phyloP scores from a whole-genome alignment of 2,329 filamentous ascomycete genomes.

The Cadophora sp. region DNA sequence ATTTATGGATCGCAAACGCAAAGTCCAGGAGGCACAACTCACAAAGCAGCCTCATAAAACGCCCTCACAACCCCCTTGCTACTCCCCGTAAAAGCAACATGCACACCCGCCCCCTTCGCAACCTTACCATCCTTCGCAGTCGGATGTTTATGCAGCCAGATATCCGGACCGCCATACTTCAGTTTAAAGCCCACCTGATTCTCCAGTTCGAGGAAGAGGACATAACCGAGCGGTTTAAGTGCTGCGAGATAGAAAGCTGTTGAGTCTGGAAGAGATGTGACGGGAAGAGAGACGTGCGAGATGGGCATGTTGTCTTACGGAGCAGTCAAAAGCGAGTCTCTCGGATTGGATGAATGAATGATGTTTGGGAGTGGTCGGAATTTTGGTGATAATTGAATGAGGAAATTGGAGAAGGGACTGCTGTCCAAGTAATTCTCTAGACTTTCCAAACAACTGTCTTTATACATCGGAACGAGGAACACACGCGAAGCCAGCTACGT shows the following conservation, averaged over 20 bases:
- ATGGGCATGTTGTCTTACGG: slow-evolving; percentile 23
- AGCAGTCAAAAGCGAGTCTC: background rate
- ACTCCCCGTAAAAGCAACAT: slow-evolving; percentile 27
- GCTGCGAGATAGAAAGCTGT: slow-evolving; percentile 27
- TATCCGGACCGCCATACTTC: slow-evolving; percentile 28
- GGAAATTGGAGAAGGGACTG: slow-evolving; percentile 5
- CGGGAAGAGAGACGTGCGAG: slow-evolving; percentile 31
- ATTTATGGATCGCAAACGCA: background rate
- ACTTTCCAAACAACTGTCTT: background rate
- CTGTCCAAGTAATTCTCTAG: slow-evolving; percentile 5
- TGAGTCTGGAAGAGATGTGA: slow-evolving; percentile 19
- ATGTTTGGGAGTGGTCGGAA: no score
- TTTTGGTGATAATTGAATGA: no score
- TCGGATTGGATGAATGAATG: no score
- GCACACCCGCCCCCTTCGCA: background rate
- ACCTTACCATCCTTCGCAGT: slow-evolving; percentile 5
- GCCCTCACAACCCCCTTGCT: slow-evolving; percentile 22
- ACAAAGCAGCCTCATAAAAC: slow-evolving; percentile 30
- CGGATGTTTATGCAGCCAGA: slow-evolving; percentile 27
- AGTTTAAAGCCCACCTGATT: slow-evolving; percentile 12
- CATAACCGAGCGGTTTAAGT: slow-evolving; percentile 29
- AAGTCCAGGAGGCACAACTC: background rate
- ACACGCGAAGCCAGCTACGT: background rate
- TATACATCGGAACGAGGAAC: background rate
- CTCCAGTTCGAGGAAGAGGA: slow-evolving; percentile 21